These are phyloP conservation scores for Metarhizium humberi DNA, from an alignment of 2,329 filamentous ascomycete genomes.

Conservation along the genomic window DNA sequence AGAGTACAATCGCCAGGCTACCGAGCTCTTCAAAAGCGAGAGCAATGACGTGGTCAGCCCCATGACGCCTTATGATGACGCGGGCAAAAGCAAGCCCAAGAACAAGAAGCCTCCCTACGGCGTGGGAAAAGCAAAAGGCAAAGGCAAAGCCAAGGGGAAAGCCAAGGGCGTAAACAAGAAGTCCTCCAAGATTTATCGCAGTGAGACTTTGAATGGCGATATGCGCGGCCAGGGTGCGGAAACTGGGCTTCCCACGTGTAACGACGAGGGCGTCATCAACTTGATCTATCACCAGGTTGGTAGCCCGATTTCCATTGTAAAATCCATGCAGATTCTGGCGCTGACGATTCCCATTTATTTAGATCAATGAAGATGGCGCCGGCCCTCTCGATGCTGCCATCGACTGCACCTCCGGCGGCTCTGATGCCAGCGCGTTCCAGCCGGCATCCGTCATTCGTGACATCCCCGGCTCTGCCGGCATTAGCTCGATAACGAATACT, in stretches of 20 bases:
- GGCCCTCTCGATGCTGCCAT: slow-evolving; percentile 52
- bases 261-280: slow-evolving; percentile 49
- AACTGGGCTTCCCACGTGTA: slow-evolving; percentile 47
- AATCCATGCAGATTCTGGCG: too few relatives aligned
- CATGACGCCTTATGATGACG: too few relatives aligned
- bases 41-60: too few relatives aligned
- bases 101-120: too few relatives aligned
- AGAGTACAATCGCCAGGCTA: slow-evolving; percentile 18
- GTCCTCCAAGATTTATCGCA: slow-evolving; percentile 7
- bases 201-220: slow-evolving; percentile 43
- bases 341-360: slow-evolving; percentile 11
- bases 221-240: slow-evolving; percentile 42
- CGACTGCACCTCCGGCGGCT: slow-evolving; percentile 55
- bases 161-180: too few relatives aligned
- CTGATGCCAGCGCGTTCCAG: slow-evolving; percentile 50
- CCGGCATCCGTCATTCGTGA: slow-evolving; percentile 48
- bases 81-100: too few relatives aligned
- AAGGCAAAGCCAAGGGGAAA: too few relatives aligned
- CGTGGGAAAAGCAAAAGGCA: too few relatives aligned
- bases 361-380: slow-evolving; percentile 64
- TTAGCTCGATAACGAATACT: slow-evolving; percentile 49
- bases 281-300: slow-evolving; percentile 48
- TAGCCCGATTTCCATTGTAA: neutral
- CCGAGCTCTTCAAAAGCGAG: slow-evolving; percentile 19
- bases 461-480: slow-evolving; percentile 47